Percentiles rank a stretch among this genome's conserved stretches.
These are phyloP conservation scores for Theileria sp. DNA, from an alignment of 169 alveolate species.

Conservation along the genomic window DNA sequence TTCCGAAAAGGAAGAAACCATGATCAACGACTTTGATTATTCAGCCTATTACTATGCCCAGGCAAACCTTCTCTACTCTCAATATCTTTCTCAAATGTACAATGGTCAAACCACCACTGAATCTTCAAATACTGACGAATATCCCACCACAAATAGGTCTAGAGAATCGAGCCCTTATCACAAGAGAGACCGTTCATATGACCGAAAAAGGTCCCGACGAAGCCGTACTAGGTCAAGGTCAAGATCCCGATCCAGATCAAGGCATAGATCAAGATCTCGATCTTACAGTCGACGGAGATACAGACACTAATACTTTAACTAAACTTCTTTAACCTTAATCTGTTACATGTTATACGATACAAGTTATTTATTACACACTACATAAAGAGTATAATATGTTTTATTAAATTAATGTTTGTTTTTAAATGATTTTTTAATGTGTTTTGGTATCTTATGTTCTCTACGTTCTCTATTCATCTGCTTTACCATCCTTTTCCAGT, in stretches of 20 bases:
- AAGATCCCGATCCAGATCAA: background rate
- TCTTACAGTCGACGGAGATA: constrained; percentile 4
- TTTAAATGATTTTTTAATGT: constrained; percentile 77
- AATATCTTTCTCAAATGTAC: constrained; percentile 60
- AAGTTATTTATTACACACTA: background rate
- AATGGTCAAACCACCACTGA: constrained; percentile 3
- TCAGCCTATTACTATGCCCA: constrained; percentile 65
- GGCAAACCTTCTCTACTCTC: constrained; percentile 64
- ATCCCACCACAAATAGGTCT: background rate
- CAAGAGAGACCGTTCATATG: background rate
- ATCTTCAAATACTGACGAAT: background rate
- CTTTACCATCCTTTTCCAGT: constrained; percentile 82
- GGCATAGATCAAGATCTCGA: constrained; percentile 13
- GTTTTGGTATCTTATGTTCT: constrained; percentile 79
- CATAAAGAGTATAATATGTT: background rate
- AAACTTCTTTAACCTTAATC: background rate
- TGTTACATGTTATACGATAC: background rate
- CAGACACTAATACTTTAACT: background rate
- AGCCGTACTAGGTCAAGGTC: constrained; percentile 7
- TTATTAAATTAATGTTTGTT: constrained; percentile 20
- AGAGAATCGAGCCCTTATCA: background rate
- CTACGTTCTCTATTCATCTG: constrained; percentile 78
- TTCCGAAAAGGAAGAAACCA: constrained; percentile 12
- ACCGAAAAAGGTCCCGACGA: background rate
- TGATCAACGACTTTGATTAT: constrained; percentile 23